These are phyloP conservation scores for Nakazawaea ernobii DNA, from an alignment of 805 yeast species.

Conservation along the genomic window DNA sequence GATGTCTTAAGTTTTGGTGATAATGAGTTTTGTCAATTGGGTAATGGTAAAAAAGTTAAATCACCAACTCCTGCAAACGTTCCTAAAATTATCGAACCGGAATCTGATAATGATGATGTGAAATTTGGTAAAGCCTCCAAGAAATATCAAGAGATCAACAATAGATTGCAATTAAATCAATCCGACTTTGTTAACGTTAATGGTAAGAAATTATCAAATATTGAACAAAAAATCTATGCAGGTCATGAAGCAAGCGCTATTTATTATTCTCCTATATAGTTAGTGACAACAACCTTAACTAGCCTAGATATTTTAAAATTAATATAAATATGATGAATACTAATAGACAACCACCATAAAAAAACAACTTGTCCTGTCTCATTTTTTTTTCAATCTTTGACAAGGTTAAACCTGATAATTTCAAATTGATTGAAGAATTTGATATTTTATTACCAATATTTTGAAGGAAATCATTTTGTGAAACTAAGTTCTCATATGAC, in stretches of 20 bases:
- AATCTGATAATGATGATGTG: slow-evolving; percentile 11
- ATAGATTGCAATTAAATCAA: slow-evolving; percentile 38
- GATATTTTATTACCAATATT: slow-evolving; percentile 60
- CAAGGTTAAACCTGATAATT: slow-evolving; percentile 83
- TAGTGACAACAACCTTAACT: too few species aligned
- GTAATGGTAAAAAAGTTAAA: slow-evolving; percentile 70
- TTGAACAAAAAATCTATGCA: slow-evolving; percentile 55
- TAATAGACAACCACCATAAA: slow-evolving; percentile 65
- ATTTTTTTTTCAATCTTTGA: slow-evolving; percentile 75
- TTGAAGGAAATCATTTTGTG: slow-evolving; percentile 70
- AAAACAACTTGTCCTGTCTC: slow-evolving; percentile 78
- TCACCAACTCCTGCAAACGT: slow-evolving; percentile 45
- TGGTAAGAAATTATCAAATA: slow-evolving; percentile 21
- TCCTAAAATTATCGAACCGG: slow-evolving; percentile 58
- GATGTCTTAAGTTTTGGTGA: slow-evolving; percentile 81
- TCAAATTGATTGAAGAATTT: slow-evolving; percentile 70
- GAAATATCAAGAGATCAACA: slow-evolving; percentile 28
- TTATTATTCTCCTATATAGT: slow-evolving; percentile 33
- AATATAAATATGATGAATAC: slow-evolving; percentile 63
- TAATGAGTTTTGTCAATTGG: slow-evolving; percentile 78
- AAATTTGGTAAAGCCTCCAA: slow-evolving; percentile 21
- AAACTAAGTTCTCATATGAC: slow-evolving; percentile 80
- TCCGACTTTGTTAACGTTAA: slow-evolving; percentile 18
- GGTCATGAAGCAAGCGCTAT: slow-evolving; percentile 61
- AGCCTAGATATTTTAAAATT: slow-evolving; percentile 61